These are phyloP conservation scores for Phialocephala subalpina DNA, from an alignment of 2,329 filamentous ascomycete genomes.

Conservation along the genomic window DNA sequence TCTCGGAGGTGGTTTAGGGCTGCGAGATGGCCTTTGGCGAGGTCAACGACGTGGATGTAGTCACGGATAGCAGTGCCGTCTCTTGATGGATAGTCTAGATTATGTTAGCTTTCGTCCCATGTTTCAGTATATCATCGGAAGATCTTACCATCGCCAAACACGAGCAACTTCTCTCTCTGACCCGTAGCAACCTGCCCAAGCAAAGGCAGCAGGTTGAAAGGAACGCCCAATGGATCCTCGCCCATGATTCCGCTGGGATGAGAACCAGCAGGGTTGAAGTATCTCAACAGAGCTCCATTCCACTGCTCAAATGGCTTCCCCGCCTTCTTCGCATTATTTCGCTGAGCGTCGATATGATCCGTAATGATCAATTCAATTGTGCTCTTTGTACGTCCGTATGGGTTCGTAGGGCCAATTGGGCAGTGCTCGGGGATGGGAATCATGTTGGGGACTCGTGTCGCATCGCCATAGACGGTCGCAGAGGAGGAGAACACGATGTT, in stretches of 20 bases:
- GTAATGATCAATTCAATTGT: slow-evolving; percentile 92
- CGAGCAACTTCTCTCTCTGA: slow-evolving; percentile 90
- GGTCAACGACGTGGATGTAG: slow-evolving; percentile 96
- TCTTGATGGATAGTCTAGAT: slow-evolving; percentile 85
- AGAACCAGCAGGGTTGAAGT: slow-evolving; percentile 97
- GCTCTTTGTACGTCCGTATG: slow-evolving; percentile 96
- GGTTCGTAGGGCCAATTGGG: slow-evolving; percentile 95
- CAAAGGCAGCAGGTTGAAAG: slow-evolving; percentile 93
- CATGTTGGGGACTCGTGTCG: slow-evolving; percentile 95
- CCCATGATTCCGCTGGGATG: slow-evolving; percentile 98
- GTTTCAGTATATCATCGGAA: neutral
- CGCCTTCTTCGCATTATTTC: slow-evolving; percentile 81
- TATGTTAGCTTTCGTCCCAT: slow-evolving; percentile 20
- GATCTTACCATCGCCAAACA: slow-evolving; percentile 86
- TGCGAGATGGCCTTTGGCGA: slow-evolving; percentile 84
- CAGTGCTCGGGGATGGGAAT: slow-evolving; percentile 98
- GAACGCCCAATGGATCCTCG: slow-evolving; percentile 94
- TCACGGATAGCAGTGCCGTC: slow-evolving; percentile 96
- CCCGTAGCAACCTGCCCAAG: slow-evolving; percentile 96
- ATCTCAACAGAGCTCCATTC: slow-evolving; percentile 92
- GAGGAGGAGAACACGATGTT: slow-evolving; percentile 99
- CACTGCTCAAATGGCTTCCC: slow-evolving; percentile 81
- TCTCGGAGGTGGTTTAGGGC: slow-evolving; percentile 90
- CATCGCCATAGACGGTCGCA: slow-evolving; percentile 97
- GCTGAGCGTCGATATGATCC: slow-evolving; percentile 87